Evolutionary conservation across 2,329 filamentous ascomycete genomes (phyloP), one percentile per base, ranked within the genome.

Genomic region (Acrocalymma vagum): DNA sequence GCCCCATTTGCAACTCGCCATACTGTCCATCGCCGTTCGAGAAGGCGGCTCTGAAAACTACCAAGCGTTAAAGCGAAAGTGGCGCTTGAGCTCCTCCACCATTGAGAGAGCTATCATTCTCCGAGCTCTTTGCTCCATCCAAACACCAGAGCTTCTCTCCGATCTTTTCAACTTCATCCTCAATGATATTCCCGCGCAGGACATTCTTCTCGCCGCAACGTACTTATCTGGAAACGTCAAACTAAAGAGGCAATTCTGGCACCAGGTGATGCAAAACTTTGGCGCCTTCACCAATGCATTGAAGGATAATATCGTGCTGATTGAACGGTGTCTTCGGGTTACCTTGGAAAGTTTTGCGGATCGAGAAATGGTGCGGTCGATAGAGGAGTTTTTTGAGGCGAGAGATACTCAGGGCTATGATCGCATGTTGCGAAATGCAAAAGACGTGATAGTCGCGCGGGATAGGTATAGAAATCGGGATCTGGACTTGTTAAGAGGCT

Each of bases 101-200:
- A 93, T 96, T 60, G 90, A 90, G 57, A 93, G 90, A 71, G 90
- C 95, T 55, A 87, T 95, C 53, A 86, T 83, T 51, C 80, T 96
- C 4, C 77, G 80, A 25, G 83, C 87, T 5, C 79, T 97, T 27
- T 90, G 90, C 24, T 82, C 84, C 25, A 83, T 87, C 18, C 84
- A 85, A 57, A 82, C 88, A 40, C 62, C 75, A 2, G 80, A 83
- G 6, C 74, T 95, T 20, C 83, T 93, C 32, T 74, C 79, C 40
- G 72, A 85, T 61, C 78, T 84, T 80, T 62, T 86, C 76, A 55
- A 86, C 72, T 79, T 95, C 64, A 74, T 91, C 70, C 86, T 95
- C 70, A 90, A 88, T 55, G 85, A 86, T 65, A 78, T 96, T 17
- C 83, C 89, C 8, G 80, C 85, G 6, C 92, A 89, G 60, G 93